Base-by-base conservation (phyloP, 2,329 filamentous ascomycete genomes). In the Thermothelomyces thermophilus region DNA sequence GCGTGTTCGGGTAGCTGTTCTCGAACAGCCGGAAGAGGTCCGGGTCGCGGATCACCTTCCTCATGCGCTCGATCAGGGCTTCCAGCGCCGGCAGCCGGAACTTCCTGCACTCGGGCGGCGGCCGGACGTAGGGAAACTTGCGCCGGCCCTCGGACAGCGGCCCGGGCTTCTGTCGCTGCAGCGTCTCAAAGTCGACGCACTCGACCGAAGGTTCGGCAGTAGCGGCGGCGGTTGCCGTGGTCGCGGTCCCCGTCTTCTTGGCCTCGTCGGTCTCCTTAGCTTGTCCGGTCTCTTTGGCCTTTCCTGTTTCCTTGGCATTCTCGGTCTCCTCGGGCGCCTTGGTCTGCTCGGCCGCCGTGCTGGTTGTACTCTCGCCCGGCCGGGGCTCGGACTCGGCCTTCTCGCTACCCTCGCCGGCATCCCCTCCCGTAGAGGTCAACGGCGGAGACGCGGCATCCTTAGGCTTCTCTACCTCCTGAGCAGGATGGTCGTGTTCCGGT, bases 11-110 rank as follows among this genome's bases (percentile, higher is more conserved):
- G 55, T 86, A 90, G 2, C 86, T 85, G 64, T 93, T 93, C 60
- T 89, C 84, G 63, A 94, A 93, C 10, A 94, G 72, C 24, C 86
- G 80, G 34, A 84, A 86, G 22, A 94, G 75, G 62, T 93, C 88
- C 2, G 70, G 72, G 55, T 77, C 70, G 36, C 63, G 62, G 46
- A 75, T 70, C 5, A 65, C 60, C 5, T 56, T 54, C 58, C 65
- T 69, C 63, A 75, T 68, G 44, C 57, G 55, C 46, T 57, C 56
- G 49, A 90, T 85, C 35, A 86, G 77, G 49, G 79, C 72, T 62
- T 90, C 86, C 2, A 89, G 83, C 1, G 78, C 70, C 0, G 79
- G 73, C 0, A 84, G 87, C 43, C 77, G 73, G 69, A 89, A 90
- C 0, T 82, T 87, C 43, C 86, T 80, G 64, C 86, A 90, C 62